Conservation (phyloP, 164 flowering plant genomes). For the Liquidambar formosana region DNA sequence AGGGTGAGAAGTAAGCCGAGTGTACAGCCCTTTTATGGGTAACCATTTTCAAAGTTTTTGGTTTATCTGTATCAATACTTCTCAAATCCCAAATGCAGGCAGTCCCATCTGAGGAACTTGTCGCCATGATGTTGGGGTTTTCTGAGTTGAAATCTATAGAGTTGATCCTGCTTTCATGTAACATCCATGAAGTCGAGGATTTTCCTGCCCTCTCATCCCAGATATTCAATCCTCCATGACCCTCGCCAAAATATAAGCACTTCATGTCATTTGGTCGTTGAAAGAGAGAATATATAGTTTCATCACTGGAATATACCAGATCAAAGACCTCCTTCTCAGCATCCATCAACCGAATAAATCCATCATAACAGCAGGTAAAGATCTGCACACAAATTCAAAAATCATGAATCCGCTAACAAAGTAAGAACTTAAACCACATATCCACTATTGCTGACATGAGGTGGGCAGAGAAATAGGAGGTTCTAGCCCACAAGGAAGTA, state of each 20-base stretch:
- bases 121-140: constrained; percentile 66
- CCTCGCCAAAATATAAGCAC: constrained; percentile 73
- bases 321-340: constrained; percentile 73
- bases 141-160: constrained; percentile 67
- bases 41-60: constrained; percentile 39
- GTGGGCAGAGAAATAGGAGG: not conserved
- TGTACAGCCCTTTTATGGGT: constrained; percentile 62
- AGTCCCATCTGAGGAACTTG: constrained; percentile 86
- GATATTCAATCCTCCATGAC: constrained; percentile 47
- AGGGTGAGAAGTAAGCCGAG: constrained; percentile 93
- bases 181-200: constrained; percentile 36
- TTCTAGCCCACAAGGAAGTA: not conserved
- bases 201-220: constrained; percentile 70
- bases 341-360: constrained; percentile 74
- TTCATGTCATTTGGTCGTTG: constrained; percentile 44
- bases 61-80: constrained; percentile 27
- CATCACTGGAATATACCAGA: constrained; percentile 46
- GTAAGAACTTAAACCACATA: not conserved
- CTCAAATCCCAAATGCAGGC: constrained; percentile 95
- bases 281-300: constrained; percentile 59
- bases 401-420: not conserved
- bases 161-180: constrained; percentile 75
- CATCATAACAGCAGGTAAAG: constrained; percentile 71
- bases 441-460: not conserved
- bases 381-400: constrained; percentile 48